Base-by-base conservation (phyloP, 106 monocot species). In the Acorus calamus region DNA sequence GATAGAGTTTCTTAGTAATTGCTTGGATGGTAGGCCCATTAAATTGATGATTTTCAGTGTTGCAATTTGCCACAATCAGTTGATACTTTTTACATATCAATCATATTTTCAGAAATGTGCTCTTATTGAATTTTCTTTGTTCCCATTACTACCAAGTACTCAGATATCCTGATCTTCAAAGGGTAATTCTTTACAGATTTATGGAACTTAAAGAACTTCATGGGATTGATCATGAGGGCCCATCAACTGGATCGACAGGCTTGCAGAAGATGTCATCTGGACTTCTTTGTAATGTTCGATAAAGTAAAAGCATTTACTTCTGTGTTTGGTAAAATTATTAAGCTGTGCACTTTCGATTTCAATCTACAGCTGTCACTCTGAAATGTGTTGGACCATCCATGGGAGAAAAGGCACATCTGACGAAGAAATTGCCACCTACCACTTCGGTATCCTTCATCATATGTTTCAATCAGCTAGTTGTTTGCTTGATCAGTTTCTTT, bases 351-450 rank as follows among this genome's bases (percentile, higher is more conserved):
- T 46, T 62, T 57, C 2, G 7, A 2, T n/a, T 59, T 55, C 51
- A 66, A 55, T 68, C 5, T 72, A 53, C 77, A 98, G 96, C 72
- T 62, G 50, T 98, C 66, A 92, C 83, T 42, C 81, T 98, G 53
- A 91, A 79, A 70, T 98, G 88, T 68, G 80, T 98, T 52, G 96
- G 96, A 71, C 74, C 91, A 71, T 91, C 91, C 11, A 79, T 98
- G 52, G 96, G 91, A 52, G 96, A 88, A 66, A 98, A 88, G 59
- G 73, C 71, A 12, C 81, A 85, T 12, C 66, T 90, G 60, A 79
- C 70, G 45, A 98, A 81, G 65, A 98, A 81, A 56, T 60, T 98
- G 62, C 96, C 96, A n/a, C 83, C 85, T 60, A 65, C 80, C 6
- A 91, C 88, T 52, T 83, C 87, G 60, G 96, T 98, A 80, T 67